Base-by-base conservation (phyloP, 2,329 filamentous ascomycete genomes). In the Helminthosporium solani region DNA sequence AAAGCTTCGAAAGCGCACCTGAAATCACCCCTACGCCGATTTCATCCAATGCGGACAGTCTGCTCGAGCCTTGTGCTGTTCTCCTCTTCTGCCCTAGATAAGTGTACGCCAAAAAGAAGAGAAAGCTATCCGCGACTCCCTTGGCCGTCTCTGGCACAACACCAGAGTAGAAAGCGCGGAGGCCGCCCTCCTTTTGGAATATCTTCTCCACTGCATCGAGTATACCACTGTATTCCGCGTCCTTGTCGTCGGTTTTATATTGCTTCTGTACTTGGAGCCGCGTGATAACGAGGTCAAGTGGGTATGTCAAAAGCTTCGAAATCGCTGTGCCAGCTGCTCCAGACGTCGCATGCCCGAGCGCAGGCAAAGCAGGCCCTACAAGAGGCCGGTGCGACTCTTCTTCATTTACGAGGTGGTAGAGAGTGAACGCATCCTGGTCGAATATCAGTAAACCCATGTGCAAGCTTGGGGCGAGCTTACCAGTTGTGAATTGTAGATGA, bases 31-130 rank as follows among this genome's bases (percentile, higher is more conserved):
- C 88, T 11, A 92, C 80, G 7, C 80, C 78, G 27, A 96, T 77
- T 68, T 95, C 89, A 59, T 90, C 86, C 18, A 86, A 47, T 1
- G 85, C 77, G 2, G 80, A 80, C 1, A 94, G 71, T 5, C 57
- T 49, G 16, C 50, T 42, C 18, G 47, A 50, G 0, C 52, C 59
- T 23, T 60, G 53, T 6, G 58, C 43, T 23, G 56, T 57, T 37
- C 72, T 57, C 43, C 73, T 59, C 30, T 63, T 66, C 46, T 81
- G 72, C 33, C 79, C 70, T 16, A 83, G 57, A 44, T 78, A 79
- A 2, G 74, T 87, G 71, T 95, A 95, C 47, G 88, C 85, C 15
- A 92, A 78, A 72, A 95, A 95, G 75, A 95, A 95, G 41, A 95
- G 76, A 64, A 94, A 92, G 46, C 86, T 88, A 72, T 94, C 89